phyloP scores from a whole-genome alignment of 2,329 filamentous ascomycete species.

The Dendryphion nanum region DNA sequence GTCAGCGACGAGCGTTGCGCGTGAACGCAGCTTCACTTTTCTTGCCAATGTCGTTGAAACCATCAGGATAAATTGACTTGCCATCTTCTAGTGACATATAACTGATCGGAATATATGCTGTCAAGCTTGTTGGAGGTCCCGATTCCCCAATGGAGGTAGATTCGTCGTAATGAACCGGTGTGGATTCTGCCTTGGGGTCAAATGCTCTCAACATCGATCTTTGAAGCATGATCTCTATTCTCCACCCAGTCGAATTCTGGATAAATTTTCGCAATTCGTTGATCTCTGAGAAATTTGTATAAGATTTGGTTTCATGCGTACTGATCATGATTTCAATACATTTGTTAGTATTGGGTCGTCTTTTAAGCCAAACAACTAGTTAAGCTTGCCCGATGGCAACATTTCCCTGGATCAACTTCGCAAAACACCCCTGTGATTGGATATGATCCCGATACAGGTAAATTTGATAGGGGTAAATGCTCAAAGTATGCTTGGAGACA shows the following conservation, averaged over 20 bases:
- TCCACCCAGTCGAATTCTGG: conserved; percentile 3
- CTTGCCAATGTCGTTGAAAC: neutral
- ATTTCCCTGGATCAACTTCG: neutral
- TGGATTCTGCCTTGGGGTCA: conserved; percentile 5
- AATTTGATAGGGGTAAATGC: conserved; percentile 5
- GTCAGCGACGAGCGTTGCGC: neutral
- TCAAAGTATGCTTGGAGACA: conserved; percentile 8
- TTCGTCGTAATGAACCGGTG: conserved; percentile 10
- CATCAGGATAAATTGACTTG: conserved; percentile 8
- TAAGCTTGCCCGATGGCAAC: neutral
- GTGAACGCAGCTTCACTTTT: conserved; percentile 6
- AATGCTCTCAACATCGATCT: conserved; percentile 7
- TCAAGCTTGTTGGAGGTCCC: conserved; percentile 7
- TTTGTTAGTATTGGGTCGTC: conserved; percentile 3
- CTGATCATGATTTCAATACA: conserved; percentile 6
- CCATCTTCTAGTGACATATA: conserved; percentile 5
- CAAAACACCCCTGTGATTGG: neutral
- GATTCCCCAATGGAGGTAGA: conserved; percentile 5
- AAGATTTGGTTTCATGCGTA: conserved; percentile 6
- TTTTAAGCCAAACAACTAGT: neutral
- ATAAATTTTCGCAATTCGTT: conserved; percentile 4
- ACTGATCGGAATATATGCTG: conserved; percentile 8
- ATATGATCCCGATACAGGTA: conserved; percentile 2
- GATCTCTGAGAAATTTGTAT: conserved; percentile 3
- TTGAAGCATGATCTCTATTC: conserved; percentile 2